Evolutionary conservation across 345 rosid species (phyloP).

Genomic region (Salix exigua): DNA sequence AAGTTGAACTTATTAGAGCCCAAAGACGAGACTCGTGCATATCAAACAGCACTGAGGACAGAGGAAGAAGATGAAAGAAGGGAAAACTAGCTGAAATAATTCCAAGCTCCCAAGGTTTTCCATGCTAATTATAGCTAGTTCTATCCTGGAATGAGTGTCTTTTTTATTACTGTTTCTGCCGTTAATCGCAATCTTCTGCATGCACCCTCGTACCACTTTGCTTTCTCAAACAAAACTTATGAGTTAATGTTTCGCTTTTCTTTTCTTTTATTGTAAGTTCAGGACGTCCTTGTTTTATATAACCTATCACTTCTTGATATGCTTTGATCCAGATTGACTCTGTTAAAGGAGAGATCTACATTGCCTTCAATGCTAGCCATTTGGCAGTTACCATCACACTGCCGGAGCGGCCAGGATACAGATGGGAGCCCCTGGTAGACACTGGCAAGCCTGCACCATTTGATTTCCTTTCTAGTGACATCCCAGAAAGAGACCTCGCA

Average conservation of each 20-base stretch:
- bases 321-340: constrained; percentile 55
- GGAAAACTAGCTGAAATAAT: background rate
- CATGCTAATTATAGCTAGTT: background rate
- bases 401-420: constrained; percentile 71
- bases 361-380: constrained; percentile 79
- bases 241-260: background rate
- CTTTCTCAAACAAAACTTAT: background rate
- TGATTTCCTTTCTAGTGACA: constrained; percentile 63
- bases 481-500: constrained; percentile 58
- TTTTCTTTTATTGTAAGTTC: background rate
- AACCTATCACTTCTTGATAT: background rate
- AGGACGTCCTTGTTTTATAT: background rate
- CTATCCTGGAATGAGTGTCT: background rate
- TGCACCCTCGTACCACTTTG: background rate
- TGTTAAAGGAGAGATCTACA: constrained; percentile 71
- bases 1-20: background rate
- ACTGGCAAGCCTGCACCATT: constrained; percentile 76
- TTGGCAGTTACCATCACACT: constrained; percentile 55
- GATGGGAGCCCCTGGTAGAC: constrained; percentile 90
- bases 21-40: background rate
- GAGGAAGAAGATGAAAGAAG: background rate
- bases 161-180: background rate
- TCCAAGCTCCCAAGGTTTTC: background rate
- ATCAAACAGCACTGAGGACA: background rate
- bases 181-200: background rate